These are phyloP conservation scores for Melocanna baccifera DNA, from an alignment of 176 grass and related monocot species.

Conservation along the genomic window DNA sequence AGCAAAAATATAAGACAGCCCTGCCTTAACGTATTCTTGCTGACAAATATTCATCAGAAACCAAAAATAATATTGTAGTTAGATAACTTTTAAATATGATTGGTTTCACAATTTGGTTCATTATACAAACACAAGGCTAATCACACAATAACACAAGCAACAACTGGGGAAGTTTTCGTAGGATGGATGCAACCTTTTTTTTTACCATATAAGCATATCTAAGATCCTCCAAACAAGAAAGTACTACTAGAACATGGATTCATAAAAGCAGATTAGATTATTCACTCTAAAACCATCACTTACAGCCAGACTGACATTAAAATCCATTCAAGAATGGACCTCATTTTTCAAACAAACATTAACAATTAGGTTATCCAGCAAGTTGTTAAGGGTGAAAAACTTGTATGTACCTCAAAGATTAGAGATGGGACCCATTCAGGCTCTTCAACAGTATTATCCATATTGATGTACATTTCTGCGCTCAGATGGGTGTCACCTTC, in stretches of 20 bases:
- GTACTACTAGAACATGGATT: neutral
- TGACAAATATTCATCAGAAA: neutral
- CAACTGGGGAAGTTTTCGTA: neutral
- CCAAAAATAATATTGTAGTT: neutral
- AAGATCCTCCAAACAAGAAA: neutral
- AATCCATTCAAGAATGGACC: neutral
- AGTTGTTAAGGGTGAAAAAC: neutral
- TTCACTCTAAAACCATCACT: neutral
- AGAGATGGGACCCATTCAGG: constrained; percentile 71
- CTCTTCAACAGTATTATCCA: constrained; percentile 63
- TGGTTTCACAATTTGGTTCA: constrained; percentile 26
- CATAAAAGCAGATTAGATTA: neutral
- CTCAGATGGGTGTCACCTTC: constrained; percentile 68
- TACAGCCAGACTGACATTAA: neutral
- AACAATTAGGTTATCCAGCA: neutral
- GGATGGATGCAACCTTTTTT: neutral
- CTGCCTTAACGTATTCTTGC: neutral
- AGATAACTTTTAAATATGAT: neutral
- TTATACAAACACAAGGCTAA: neutral
- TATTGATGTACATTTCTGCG: constrained; percentile 84
- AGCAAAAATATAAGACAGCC: neutral
- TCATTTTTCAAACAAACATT: constrained; percentile 15
- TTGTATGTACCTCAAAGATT: constrained; percentile 69
- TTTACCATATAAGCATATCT: neutral
- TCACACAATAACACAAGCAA: neutral